Base-by-base conservation (phyloP, 1,284 basidiomycete species). In the Cutaneotrichosporon daszewskae region DNA sequence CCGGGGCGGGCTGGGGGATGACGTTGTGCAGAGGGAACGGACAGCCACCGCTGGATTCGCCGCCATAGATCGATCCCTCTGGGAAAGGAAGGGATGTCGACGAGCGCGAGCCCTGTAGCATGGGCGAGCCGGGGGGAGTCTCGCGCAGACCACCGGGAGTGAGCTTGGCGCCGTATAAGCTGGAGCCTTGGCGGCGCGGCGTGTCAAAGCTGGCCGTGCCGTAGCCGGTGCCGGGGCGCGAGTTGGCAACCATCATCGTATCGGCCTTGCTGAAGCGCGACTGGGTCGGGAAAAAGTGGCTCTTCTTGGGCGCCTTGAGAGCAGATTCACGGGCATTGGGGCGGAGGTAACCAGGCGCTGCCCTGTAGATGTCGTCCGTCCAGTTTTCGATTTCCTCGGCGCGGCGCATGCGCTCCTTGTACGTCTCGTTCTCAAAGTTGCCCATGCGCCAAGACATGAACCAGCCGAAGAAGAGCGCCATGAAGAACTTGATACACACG, bases 401-500 rank as follows among this genome's bases (percentile, higher is more conserved):
- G 23, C 94, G 83, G 55, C 83, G 81, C 83, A 90, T 91, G n/a
- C 92, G 81, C 65, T 97, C 82, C 63, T 89, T 84, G 68, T 94
- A 91, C 26, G 89, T 88, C 74, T 98, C 95, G 41, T 82, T 80
- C 56, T 84, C 84, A 76, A 96, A 98, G 58, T 88, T 86, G 40
- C 94, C 94, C 32, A 99, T 77, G 61, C 82, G 82, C 85, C 87
- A 91, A 18, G 87, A 89, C 64, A 90, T 82, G 78, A 96, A 98
- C 94, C 94, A 99, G 31, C 87, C 79, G 71, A 98, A 99, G 66
- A 89, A 77, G 59, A 97, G 86, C 32, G 95, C 94, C 90, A 98
- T 94, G 57, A 80, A 76, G 75, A 97, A 99, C 51, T 91, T 89
- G 72, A 96, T 92, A 43, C 80, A 77, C 45, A 98, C 94, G 48